phyloP scores from a whole-genome alignment of 768 basidiomycete species.

The Trichaptum fuscoviolaceum region DNA sequence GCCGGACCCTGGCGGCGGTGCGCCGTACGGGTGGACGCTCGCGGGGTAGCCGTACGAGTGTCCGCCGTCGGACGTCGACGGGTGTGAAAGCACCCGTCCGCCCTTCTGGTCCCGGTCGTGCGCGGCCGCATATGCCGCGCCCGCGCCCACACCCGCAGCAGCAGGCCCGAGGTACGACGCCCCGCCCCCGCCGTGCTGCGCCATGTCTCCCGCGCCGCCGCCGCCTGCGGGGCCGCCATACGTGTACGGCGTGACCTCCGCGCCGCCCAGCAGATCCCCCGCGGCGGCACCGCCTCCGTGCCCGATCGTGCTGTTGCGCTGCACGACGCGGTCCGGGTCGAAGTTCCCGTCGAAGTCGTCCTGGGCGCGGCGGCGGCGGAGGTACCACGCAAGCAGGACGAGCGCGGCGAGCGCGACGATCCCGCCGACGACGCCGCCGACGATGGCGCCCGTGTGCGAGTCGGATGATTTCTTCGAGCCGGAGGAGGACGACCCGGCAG shows the following conservation, averaged over 20 bases:
- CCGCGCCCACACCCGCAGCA: conserved; percentile 5
- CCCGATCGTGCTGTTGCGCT: conserved; percentile 12
- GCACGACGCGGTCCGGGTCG: conserved; percentile 39
- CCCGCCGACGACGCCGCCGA: conserved; percentile 50
- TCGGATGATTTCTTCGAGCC: conserved; percentile 8
- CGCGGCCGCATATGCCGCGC: conserved; percentile 3
- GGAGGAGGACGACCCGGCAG: neutral
- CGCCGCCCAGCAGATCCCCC: neutral
- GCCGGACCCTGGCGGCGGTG: neutral
- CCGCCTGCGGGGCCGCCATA: conserved; percentile 4
- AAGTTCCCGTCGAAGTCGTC: conserved; percentile 48
- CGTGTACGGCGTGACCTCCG: conserved; percentile 4
- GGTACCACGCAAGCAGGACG: conserved; percentile 22
- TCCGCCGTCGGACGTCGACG: neutral
- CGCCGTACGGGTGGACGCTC: neutral
- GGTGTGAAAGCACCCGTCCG: conserved; percentile 3
- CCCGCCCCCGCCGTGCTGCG: neutral
- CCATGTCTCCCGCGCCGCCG: neutral
- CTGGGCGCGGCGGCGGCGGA: conserved; percentile 19
- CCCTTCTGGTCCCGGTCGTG: conserved; percentile 1
- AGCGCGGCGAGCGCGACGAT: conserved; percentile 25
- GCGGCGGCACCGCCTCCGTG: neutral
- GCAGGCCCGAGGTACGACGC: neutral
- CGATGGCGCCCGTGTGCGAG: conserved; percentile 37
- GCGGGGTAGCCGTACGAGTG: neutral